Base-by-base conservation (phyloP, 2,329 filamentous ascomycete species). In the Apiospora arundinis region DNA sequence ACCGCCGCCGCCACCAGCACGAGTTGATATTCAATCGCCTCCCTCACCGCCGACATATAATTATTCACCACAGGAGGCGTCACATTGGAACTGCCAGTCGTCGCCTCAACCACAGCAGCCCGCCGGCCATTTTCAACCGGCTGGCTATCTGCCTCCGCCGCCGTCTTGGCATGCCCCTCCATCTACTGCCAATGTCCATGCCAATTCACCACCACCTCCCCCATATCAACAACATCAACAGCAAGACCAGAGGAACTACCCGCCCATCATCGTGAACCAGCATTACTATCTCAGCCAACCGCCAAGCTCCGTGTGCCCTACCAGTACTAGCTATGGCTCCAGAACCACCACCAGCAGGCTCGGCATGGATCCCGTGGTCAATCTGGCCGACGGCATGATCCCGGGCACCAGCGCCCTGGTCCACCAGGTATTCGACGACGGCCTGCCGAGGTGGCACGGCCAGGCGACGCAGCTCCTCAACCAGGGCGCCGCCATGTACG, bases 201-300 rank as follows among this genome's bases (percentile, higher is more conserved):
- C 65, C 21, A 21, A 21, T 25, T 52, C 73, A 45, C 68, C 72
- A 42, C 76, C 78, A 21, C 71, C 73, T 66, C 76, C 75, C n/a
- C n/a, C n/a, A n/a, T n/a, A n/a, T n/a, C n/a, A n/a, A n/a, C n/a
- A n/a, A 28, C 78, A 79, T 60, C 78, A 79, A 42, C 73, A 75
- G 42, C 74, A 72, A 40, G 75, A 73, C 69, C 56, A 40, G 56
- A 40, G 56, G 28, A 67, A 25, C 14, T 79, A 78, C 32, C 80
- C 80, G 37, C 83, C 85, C 9, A 83, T 88, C 69, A 81, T 88
- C 40, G 85, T 88, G 67, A 87, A 88, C 72, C 85, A 88, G 72
- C 82, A 88, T 74, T 87, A 88, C 75, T 87, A 88, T 73, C 75
- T 87, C 67, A 74, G 76, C 25, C 75, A 77, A 2, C 73, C 77